These are phyloP conservation scores for Vigna mungo DNA, from an alignment of 306 rosid genomes.

Conservation along the genomic window DNA sequence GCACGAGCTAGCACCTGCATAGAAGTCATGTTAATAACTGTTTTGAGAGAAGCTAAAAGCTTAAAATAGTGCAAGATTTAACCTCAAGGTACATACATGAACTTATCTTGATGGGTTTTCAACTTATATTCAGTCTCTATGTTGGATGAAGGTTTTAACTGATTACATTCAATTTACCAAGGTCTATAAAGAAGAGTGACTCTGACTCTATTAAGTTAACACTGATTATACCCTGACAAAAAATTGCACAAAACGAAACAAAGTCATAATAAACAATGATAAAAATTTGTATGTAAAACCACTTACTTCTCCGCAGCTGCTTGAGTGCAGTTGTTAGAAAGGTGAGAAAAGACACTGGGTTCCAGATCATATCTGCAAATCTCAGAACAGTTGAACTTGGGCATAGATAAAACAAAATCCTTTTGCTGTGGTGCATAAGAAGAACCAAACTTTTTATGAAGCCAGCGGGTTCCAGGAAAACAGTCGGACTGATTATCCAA, in stretches of 20 bases:
- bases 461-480: conserved; percentile 61
- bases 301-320: conserved; percentile 44
- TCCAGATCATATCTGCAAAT: conserved; percentile 43
- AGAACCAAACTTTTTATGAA: conserved; percentile 52
- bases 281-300: conserved; percentile 17
- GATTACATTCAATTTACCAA: neutral
- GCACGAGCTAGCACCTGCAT: conserved; percentile 23
- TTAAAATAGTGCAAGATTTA: neutral
- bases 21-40: neutral
- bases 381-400: conserved; percentile 53
- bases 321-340: conserved; percentile 43
- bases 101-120: neutral
- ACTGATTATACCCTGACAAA: no score
- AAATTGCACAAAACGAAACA: neutral
- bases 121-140: neutral
- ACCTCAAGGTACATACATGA: neutral
- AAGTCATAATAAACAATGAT: conserved; percentile 2
- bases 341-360: conserved; percentile 42
- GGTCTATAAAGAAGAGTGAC: neutral
- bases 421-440: conserved; percentile 53
- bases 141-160: neutral
- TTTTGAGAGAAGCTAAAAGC: neutral
- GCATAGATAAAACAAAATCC: conserved; percentile 47
- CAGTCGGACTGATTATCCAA: conserved; percentile 60
- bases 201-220: no score